Percentiles rank a stretch among this genome's conserved stretches.
Conservation (phyloP, 2,329 filamentous ascomycete genomes). For the Aspergillus fumigatus region DNA sequence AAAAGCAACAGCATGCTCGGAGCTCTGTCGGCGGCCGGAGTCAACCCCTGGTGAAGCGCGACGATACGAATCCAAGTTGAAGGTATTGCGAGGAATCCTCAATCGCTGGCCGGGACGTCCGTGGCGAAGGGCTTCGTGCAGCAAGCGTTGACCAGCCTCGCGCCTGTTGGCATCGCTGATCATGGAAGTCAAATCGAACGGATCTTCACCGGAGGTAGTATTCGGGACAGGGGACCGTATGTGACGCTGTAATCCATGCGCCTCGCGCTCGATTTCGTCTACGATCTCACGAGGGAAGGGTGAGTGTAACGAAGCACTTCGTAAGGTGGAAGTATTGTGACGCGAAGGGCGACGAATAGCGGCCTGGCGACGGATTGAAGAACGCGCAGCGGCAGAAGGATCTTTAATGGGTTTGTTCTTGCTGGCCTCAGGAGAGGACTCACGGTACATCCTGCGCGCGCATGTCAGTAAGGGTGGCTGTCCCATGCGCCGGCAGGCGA, state of each 20-base stretch:
- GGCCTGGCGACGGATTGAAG: conserved; percentile 53
- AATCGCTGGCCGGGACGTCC: conserved; percentile 29
- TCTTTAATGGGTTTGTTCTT: conserved; percentile 49
- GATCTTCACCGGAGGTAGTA: conserved; percentile 23
- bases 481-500: conserved; percentile 8
- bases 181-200: conserved; percentile 21
- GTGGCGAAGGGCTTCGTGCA: conserved; percentile 33
- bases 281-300: conserved; percentile 25
- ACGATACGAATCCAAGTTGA: conserved; percentile 23
- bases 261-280: conserved; percentile 31
- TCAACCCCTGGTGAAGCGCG: conserved; percentile 19
- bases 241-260: conserved; percentile 17
- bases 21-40: conserved; percentile 10
- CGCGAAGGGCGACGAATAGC: conserved; percentile 31
- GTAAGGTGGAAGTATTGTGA: conserved; percentile 22
- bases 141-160: conserved; percentile 31
- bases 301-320: conserved; percentile 25
- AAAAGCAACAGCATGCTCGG: conserved; percentile 25
- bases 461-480: conserved; percentile 17
- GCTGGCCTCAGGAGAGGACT: conserved; percentile 43
- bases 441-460: conserved; percentile 50
- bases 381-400: conserved; percentile 50
- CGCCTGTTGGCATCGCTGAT: conserved; percentile 22
- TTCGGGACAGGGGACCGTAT: conserved; percentile 25
- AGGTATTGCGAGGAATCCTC: conserved; percentile 34